Evolutionary conservation across 495 filamentous ascomycete species (phyloP), one percentile per base, ranked within the genome.

Genomic region (Trypethelium eluteriae): DNA sequence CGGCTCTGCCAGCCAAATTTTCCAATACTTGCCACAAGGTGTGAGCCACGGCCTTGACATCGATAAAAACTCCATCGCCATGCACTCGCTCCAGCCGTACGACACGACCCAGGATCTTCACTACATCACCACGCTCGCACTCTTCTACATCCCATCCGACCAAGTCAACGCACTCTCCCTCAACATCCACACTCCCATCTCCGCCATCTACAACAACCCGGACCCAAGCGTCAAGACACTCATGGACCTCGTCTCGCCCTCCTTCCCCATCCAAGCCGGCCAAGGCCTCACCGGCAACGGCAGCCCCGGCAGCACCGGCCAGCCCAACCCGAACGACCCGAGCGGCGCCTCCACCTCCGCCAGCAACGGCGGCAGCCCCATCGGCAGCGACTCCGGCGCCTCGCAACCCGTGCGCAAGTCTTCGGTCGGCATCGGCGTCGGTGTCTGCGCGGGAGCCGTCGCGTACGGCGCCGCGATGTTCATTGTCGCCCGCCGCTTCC

Each of bases 401-500:
- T 82, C 84, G 39, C 76, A 79, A 49, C 79, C 82, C 35, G 84
- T 91, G 62, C 84, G 83, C 63, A 85, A 85, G 64, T 89, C 88
- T 72, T 93, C 89, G n/a, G 89, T 91, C 61, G 92, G 88, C 69
- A 91, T 97, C 74, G 90, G 86, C 61, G 79, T 87, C 59, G 90
- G 88, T 71, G 88, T 90, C 63, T 85, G 92, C 39, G 85, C 82
- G 50, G 91, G 92, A 72, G 91, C 91, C 16, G 87, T 88, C 57
- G 89, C 88, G n/a, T 98, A 98, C 71, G 95, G 93, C 74, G 93
- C 90, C n/a, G 95, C 91, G 75, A 98, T 98, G 94, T 95, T 98
- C 79, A 89, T 93, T 75, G 84, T 98, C 69, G 94, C 94, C 35
- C 85, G 95, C 57, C 83, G 94, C 67, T 98, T 98, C 84, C 92